These are phyloP conservation scores for Pyrus hybrid DNA, from an alignment of 331 rosid species.

Conservation along the genomic window DNA sequence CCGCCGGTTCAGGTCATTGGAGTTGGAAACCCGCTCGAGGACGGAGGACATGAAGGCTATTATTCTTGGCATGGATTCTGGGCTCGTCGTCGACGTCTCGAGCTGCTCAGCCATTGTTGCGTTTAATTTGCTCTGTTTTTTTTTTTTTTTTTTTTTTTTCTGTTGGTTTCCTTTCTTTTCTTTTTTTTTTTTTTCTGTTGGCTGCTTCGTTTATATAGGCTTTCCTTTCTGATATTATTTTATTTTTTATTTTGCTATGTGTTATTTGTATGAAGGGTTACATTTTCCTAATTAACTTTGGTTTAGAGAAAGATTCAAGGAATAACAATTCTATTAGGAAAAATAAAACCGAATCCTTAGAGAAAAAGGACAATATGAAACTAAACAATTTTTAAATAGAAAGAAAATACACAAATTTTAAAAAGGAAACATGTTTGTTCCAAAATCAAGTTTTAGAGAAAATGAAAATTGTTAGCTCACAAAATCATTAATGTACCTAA, in stretches of 20 bases:
- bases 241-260: neutral
- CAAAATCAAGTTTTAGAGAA: no score
- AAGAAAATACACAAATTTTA: no score
- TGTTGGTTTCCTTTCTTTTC: neutral
- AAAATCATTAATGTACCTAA: no score
- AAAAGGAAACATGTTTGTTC: no score
- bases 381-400: no score
- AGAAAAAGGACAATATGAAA: no score
- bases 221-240: neutral
- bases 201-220: neutral
- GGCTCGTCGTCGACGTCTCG: slow-evolving; percentile 6
- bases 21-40: slow-evolving; percentile 27
- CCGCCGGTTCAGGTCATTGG: slow-evolving; percentile 15
- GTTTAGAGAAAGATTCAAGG: neutral
- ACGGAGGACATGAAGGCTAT: slow-evolving; percentile 27
- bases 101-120: slow-evolving; percentile 22
- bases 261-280: neutral
- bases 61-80: slow-evolving; percentile 26
- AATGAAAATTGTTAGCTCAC: no score
- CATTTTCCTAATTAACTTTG: neutral
- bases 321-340: neutral
- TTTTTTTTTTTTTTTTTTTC: no score
- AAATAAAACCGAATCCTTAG: neutral
- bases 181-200: neutral
- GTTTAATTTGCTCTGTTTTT: neutral